Evolutionary conservation across 768 basidiomycete genomes (phyloP).

Genomic region (Leccinum imitatum): DNA sequence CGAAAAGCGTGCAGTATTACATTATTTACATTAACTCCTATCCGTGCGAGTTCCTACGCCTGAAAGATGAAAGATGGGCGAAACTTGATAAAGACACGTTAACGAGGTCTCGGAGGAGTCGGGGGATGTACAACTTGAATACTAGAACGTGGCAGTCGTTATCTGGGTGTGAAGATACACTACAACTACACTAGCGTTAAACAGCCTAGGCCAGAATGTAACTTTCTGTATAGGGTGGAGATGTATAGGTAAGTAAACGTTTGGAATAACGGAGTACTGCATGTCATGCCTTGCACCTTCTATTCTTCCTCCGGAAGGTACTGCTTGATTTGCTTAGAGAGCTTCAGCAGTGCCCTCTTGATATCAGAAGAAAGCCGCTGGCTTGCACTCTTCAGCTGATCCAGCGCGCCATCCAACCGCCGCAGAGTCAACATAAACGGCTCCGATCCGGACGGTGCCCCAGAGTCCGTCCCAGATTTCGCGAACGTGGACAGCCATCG

Average conservation of each 20-base stretch:
- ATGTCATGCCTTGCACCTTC: neutral
- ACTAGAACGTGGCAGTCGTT: neutral
- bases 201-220: neutral
- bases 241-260: neutral
- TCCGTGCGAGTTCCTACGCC: too few species aligned
- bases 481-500: conserved; percentile 1
- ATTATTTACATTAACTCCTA: too few species aligned
- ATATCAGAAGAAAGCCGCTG: conserved; percentile 1
- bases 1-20: too few species aligned
- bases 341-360: conserved; percentile 1
- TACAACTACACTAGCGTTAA: neutral
- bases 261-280: neutral
- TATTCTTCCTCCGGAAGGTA: neutral
- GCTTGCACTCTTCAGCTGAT: neutral
- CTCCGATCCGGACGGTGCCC: neutral
- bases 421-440: neutral
- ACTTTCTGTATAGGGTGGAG: neutral
- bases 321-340: neutral
- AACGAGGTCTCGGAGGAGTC: too few species aligned
- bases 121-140: too few species aligned
- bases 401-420: neutral
- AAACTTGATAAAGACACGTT: too few species aligned
- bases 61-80: too few species aligned
- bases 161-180: neutral
- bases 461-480: neutral